phyloP scores from a whole-genome alignment of 345 rosid species.

The Syzygium oleosum region DNA sequence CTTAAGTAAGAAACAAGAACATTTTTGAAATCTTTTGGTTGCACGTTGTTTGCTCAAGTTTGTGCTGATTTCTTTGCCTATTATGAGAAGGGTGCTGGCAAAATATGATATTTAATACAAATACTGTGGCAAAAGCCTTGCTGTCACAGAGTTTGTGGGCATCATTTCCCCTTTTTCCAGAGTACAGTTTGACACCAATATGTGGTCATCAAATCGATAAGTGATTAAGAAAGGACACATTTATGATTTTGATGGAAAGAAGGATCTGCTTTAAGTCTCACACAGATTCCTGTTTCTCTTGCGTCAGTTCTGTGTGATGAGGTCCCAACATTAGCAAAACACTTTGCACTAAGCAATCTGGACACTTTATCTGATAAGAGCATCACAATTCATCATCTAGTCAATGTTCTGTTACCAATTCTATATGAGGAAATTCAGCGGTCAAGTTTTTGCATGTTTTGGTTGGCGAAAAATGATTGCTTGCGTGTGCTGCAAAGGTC shows the following conservation, averaged over 20 bases:
- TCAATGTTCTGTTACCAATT: not conserved
- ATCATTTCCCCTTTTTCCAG: not conserved
- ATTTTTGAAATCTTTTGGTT: not conserved
- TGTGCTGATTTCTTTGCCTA: not conserved
- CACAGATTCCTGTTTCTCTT: not conserved
- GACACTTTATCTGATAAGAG: not conserved
- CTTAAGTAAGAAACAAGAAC: not conserved
- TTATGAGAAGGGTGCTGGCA: not conserved
- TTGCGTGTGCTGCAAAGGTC: not conserved
- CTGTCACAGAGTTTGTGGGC: not conserved
- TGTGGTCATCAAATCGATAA: not conserved
- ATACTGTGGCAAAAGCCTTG: not conserved
- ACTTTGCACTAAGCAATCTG: not conserved
- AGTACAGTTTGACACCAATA: not conserved
- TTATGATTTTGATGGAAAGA: not conserved
- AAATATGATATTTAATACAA: not conserved
- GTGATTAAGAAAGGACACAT: not conserved
- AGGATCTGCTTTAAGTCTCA: not conserved
- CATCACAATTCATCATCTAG: not conserved
- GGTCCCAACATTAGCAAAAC: not conserved
- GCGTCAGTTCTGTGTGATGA: not conserved
- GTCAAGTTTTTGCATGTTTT: not conserved
- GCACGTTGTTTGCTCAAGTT: not conserved
- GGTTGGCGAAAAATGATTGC: not conserved
- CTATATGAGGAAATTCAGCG: not conserved